Percentiles rank a stretch among this genome's conserved stretches.
These are phyloP conservation scores for Phanerodontia chrysosporium DNA, from an alignment of 768 basidiomycete species.

Conservation along the genomic window DNA sequence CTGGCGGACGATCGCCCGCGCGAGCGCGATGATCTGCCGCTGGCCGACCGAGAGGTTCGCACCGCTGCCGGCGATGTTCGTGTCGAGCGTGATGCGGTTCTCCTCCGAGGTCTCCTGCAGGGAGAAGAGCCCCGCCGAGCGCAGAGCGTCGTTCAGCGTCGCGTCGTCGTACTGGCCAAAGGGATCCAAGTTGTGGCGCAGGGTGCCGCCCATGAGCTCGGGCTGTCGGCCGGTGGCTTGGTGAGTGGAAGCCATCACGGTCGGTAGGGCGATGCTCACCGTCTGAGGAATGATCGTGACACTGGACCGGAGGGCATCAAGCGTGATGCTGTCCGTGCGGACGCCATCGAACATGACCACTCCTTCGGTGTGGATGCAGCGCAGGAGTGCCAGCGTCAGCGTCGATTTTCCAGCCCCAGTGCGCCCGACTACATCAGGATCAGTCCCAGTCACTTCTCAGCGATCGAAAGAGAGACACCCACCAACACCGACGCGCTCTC, in stretches of 20 bases:
- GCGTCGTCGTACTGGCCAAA: constrained; percentile 46
- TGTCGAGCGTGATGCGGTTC: constrained; percentile 40
- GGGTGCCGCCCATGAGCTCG: constrained; percentile 39
- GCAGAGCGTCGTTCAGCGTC: constrained; percentile 35
- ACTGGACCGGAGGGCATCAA: constrained; percentile 45
- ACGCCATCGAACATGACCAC: constrained; percentile 47
- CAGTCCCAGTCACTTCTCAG: background rate
- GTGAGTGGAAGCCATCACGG: constrained; percentile 4
- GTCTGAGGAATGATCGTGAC: constrained; percentile 59
- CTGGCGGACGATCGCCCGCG: constrained; percentile 50
- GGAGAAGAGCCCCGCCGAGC: constrained; percentile 34
- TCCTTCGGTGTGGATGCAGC: constrained; percentile 53
- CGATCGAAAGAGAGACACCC: constrained; percentile 3
- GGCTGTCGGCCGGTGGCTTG: constrained; percentile 39
- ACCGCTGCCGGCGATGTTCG: constrained; percentile 38
- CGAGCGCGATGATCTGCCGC: constrained; percentile 57
- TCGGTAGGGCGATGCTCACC: constrained; percentile 26
- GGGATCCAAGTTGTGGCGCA: constrained; percentile 47
- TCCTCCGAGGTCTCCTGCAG: constrained; percentile 30
- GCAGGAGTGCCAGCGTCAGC: constrained; percentile 47
- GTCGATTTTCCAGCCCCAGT: constrained; percentile 53
- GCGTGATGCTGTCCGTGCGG: constrained; percentile 42
- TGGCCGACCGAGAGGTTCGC: constrained; percentile 52
- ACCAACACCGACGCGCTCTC: constrained; percentile 55
- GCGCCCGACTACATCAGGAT: constrained; percentile 39